Base-by-base conservation (phyloP, 2,329 filamentous ascomycete species). In the Didymella exigua region DNA sequence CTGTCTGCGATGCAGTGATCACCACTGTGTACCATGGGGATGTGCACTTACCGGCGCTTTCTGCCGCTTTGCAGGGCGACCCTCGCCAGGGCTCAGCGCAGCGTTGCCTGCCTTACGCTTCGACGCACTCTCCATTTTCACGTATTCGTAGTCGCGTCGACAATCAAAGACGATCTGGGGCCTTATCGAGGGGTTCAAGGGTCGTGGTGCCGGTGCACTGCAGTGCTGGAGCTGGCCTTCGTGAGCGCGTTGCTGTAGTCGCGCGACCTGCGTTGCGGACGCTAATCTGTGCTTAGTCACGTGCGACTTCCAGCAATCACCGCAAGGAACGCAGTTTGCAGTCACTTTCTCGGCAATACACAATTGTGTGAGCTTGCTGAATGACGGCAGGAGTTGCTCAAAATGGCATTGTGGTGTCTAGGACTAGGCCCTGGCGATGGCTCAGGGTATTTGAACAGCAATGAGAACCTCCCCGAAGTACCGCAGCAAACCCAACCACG, bases 11-110 rank as follows among this genome's bases (percentile, higher is more conserved):
- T 56, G 48, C 49, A 48, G 44, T 49, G 43, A 52, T 43, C 43
- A 34, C 60, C 60, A 60, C 48, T 55, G 50, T 43, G 54, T 60
- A 54, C 48, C 54, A 59, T 56, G 46, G 53, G 52, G 51, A 40
- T 26, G 54, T 70, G 66, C 68, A 84, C 84, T 77, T 79, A 86
- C 84, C 77, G 82, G 78, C 56, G 82, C 66, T 76, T 83, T 85
- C 74, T 81, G 79, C 70, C 82, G 81, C 79, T 86, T 87, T 59
- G 81, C 75, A 67, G 81, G 79, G 70, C 81, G 82, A 64, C 79
- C 77, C 60, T 81, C 82, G 63, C 73, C 70, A 49, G 84, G 82
- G 49, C 80, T 77, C 63, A 76, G 78, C 61, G 76, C 77, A 59
- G 75, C 75, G 65, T 71, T 70, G 50, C 78, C 77, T 37, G 79